phyloP scores from a whole-genome alignment of 2,329 filamentous ascomycete genomes.

The Penicillium sp. region DNA sequence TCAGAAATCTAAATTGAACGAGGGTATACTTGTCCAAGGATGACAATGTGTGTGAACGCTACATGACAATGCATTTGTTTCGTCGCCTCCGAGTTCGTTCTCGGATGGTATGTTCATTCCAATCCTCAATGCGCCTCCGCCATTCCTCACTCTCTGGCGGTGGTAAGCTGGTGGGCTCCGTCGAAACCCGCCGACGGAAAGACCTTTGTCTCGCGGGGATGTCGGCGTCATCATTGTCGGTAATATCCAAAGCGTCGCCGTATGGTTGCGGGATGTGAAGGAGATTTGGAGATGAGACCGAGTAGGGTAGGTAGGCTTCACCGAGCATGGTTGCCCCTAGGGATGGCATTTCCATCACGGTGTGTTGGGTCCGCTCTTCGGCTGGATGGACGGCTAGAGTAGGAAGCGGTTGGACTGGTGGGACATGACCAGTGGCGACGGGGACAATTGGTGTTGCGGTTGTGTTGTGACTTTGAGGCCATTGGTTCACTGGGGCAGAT shows the following conservation, averaged over 20 bases:
- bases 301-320: constrained; percentile 29
- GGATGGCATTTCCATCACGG: constrained; percentile 11
- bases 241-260: constrained; percentile 17
- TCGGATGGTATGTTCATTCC: constrained; percentile 39
- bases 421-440: constrained; percentile 1
- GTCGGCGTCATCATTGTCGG: constrained; percentile 20
- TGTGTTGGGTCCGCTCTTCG: constrained; percentile 2
- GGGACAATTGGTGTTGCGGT: constrained; percentile 5
- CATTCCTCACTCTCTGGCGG: constrained; percentile 35
- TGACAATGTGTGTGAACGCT: constrained; percentile 10
- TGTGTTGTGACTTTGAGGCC: constrained; percentile 4
- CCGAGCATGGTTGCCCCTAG: constrained; percentile 17
- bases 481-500: not conserved
- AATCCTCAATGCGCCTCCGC: constrained; percentile 40
- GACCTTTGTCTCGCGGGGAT: constrained; percentile 20
- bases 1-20: constrained; percentile 7
- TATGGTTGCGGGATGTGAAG: constrained; percentile 23
- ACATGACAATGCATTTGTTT: constrained; percentile 42
- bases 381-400: constrained; percentile 16
- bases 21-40: constrained; percentile 13
- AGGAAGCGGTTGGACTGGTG: constrained; percentile 14
- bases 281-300: constrained; percentile 35
- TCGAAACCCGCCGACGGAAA: constrained; percentile 32
- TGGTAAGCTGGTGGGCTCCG: constrained; percentile 32
- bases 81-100: constrained; percentile 35